Percentiles rank a stretch among this genome's conserved stretches.
phyloP scores from a whole-genome alignment of 768 basidiomycete genomes.

The Leccinum aurantiacum region DNA sequence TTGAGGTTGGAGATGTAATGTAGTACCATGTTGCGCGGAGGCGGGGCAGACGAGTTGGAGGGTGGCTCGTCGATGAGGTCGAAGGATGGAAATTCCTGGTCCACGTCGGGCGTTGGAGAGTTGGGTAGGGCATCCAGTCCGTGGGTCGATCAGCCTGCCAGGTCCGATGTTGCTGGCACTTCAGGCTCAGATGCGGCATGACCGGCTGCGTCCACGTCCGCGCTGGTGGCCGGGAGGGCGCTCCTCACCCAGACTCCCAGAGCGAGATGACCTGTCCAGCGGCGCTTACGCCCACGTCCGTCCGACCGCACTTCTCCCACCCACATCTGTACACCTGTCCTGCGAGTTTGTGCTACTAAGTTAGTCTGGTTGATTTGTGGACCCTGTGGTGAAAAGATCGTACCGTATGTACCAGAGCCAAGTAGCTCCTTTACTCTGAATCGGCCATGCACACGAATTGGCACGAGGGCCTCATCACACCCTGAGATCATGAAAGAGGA shows the following conservation, averaged over 20 bases:
- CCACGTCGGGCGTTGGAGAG: constrained; percentile 5
- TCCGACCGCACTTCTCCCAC: constrained; percentile 91
- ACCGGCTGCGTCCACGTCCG: neutral
- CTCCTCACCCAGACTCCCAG: constrained; percentile 68
- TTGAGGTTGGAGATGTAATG: constrained; percentile 83
- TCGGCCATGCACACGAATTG: too few species aligned
- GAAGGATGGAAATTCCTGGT: constrained; percentile 24
- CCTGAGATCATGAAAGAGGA: too few species aligned
- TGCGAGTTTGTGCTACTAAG: too few species aligned
- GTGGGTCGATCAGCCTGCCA: neutral
- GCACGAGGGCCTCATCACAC: too few species aligned
- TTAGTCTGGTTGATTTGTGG: too few species aligned
- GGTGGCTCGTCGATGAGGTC: constrained; percentile 41
- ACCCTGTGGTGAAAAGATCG: too few species aligned
- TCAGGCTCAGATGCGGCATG: neutral
- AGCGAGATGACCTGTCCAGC: constrained; percentile 92
- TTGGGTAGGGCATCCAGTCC: neutral
- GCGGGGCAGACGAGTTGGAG: constrained; percentile 32
- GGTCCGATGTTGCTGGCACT: neutral
- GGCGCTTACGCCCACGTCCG: constrained; percentile 93
- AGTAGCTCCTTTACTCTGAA: too few species aligned
- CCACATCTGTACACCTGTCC: constrained; percentile 63
- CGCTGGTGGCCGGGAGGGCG: constrained; percentile 38
- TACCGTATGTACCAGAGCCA: too few species aligned
- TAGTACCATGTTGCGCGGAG: constrained; percentile 48